Base-by-base conservation (phyloP, 2,329 filamentous ascomycete species). In the Fusarium sp. region DNA sequence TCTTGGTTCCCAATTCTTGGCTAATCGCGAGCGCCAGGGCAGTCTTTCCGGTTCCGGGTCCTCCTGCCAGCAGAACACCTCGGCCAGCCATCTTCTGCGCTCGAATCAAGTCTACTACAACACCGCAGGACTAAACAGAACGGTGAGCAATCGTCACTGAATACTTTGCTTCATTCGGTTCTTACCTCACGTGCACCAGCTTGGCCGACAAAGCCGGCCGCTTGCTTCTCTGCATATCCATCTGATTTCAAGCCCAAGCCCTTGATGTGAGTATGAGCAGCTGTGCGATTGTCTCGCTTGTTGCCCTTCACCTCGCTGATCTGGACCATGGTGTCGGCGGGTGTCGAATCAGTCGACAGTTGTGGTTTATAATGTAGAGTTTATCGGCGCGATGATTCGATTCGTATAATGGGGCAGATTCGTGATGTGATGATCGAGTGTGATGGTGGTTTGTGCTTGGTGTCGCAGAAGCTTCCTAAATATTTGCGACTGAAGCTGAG, bases 61-160 rank as follows among this genome's bases (percentile, higher is more conserved):
- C 96, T 75, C 96, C 96, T 49, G 96, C 95, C 54, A 99, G 89
- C 74, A 99, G 82, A 53, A 99, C 94, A 64, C 95, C 96, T 74
- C 96, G 90, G 52, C 96, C 96, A 11, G 95, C 93, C 95, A 99
- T 98, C 84, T 97, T 98, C 85, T 97, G 97, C 63, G 93, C 91
- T 79, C 92, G 92, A 79, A 99, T 97, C 70, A 99, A 86, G 79
- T 98, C 96, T 77, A 98, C 96, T 39, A 99, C 93, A 41, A 99
- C 91, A 79, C 96, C 96, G 78, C 93, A 97, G 78, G 96, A 96
- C 93, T 94, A 71, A 64, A 71, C 44, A 52, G 35, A 20, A 54
- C 26, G n/a, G 66, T 74, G 63, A 75, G 74, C 56, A 61, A 58
- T 13, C 43, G 31, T 48, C 21, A 28, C 39, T 44, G 33, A 18